A percentile compares a stretch with the other conserved stretches of the same genome.
Conservation (phyloP, 495 filamentous ascomycete species). For the Aspergillus mulundensis region DNA sequence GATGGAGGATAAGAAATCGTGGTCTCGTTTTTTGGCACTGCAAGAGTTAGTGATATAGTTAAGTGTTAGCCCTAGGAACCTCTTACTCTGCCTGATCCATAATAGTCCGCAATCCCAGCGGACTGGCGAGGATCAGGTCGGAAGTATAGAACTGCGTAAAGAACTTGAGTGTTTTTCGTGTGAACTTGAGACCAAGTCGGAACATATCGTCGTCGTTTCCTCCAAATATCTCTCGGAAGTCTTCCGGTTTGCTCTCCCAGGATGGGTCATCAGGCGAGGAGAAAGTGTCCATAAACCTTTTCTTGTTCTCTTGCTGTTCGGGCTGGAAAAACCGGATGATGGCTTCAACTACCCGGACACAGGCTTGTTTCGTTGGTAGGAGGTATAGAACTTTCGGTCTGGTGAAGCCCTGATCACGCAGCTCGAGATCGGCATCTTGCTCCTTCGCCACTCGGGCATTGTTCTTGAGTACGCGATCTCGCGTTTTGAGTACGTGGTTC, state of each 20-base stretch:
- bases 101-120: constrained; percentile 82
- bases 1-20: constrained; percentile 88
- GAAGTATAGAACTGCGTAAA: constrained; percentile 95
- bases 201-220: constrained; percentile 98
- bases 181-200: constrained; percentile 88
- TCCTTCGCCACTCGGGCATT: constrained; percentile 68
- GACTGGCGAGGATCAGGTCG: constrained; percentile 88
- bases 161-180: constrained; percentile 88
- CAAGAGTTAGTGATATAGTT: constrained; percentile 11
- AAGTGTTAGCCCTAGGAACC: constrained; percentile 5
- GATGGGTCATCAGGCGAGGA: constrained; percentile 58
- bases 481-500: constrained; percentile 91
- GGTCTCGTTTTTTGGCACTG: constrained; percentile 71
- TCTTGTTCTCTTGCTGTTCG: constrained; percentile 92
- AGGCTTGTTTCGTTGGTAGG: constrained; percentile 80
- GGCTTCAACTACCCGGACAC: constrained; percentile 67
- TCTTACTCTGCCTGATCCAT: constrained; percentile 68
- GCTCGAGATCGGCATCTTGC: constrained; percentile 62
- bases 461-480: constrained; percentile 88
- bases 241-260: constrained; percentile 70
- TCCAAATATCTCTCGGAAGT: constrained; percentile 85
- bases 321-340: constrained; percentile 70
- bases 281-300: constrained; percentile 82
- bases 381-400: constrained; percentile 88
- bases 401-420: constrained; percentile 93